A percentile compares a stretch with the other conserved stretches of the same genome.
phyloP scores from a whole-genome alignment of 225 moss, liverwort and hornwort genomes.

The Bryum argenteum region DNA sequence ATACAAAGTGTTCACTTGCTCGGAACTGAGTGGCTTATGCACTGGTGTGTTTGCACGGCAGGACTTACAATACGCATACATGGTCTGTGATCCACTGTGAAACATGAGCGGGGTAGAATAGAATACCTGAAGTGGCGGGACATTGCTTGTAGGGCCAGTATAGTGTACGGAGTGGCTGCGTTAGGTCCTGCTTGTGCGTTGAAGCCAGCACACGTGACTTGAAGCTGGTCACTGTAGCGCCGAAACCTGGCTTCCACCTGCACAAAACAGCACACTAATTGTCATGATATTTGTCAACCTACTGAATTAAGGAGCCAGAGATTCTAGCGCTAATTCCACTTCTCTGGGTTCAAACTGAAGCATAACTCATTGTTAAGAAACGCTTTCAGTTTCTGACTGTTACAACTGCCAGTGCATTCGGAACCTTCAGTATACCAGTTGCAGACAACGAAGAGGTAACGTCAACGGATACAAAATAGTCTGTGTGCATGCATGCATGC shows the following conservation, averaged over 20 bases:
- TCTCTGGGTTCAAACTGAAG: too few relatives aligned
- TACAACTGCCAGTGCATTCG: conserved; percentile 16
- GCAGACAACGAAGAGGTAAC: conserved; percentile 5
- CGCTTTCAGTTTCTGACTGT: conserved; percentile 19
- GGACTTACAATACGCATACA: too few relatives aligned
- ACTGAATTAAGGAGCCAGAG: too few relatives aligned
- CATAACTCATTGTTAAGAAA: conserved; percentile 1
- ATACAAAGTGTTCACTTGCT: too few relatives aligned
- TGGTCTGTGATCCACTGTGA: too few relatives aligned
- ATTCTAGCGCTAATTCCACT: too few relatives aligned
- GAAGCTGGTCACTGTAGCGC: conserved; percentile 63
- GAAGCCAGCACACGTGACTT: conserved; percentile 47
- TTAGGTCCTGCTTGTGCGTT: conserved; percentile 57
- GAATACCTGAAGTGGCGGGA: conserved; percentile 70
- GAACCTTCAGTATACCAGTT: conserved; percentile 4
- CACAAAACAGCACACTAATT: neutral
- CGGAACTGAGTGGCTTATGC: too few relatives aligned
- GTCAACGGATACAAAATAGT: neutral
- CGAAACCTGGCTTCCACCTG: conserved; percentile 72
- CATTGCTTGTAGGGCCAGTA: conserved; percentile 76
- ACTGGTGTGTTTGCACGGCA: too few relatives aligned
- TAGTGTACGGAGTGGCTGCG: conserved; percentile 68
- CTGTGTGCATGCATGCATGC: neutral
- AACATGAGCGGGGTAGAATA: too few relatives aligned
- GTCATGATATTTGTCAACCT: too few relatives aligned